Evolutionary conservation across 306 rosid species (phyloP).

Genomic region (Crotalaria pallida): DNA sequence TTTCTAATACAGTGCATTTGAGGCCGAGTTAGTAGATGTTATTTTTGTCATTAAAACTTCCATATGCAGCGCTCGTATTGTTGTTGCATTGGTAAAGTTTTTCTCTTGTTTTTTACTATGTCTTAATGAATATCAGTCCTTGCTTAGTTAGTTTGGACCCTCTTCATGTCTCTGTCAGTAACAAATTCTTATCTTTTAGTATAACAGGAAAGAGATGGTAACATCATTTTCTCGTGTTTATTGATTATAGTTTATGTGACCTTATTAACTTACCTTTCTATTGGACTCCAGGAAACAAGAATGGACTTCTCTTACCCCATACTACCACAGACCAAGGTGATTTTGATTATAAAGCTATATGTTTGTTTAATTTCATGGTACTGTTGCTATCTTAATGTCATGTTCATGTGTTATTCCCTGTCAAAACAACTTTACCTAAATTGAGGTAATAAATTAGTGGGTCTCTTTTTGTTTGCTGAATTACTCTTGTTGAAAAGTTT

Average conservation of each 20-base stretch:
- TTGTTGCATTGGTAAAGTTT: slow-evolving; percentile 61
- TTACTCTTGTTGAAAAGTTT: neutral
- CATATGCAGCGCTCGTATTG: slow-evolving; percentile 65
- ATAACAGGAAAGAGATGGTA: neutral
- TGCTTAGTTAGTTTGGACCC: no score
- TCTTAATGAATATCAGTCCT: neutral
- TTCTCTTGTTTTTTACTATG: neutral
- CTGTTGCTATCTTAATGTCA: no score
- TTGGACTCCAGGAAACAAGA: slow-evolving; percentile 46
- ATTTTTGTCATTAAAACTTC: slow-evolving; percentile 77
- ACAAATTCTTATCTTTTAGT: no score
- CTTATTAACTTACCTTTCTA: neutral
- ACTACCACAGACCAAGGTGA: slow-evolving; percentile 85
- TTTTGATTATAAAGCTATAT: no score
- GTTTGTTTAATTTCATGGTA: no score
- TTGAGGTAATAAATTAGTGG: no score
- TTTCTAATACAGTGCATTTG: slow-evolving; percentile 45
- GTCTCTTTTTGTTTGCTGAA: neutral
- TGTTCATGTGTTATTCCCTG: no score
- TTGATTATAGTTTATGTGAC: neutral
- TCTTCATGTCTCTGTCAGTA: no score
- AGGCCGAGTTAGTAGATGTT: no score
- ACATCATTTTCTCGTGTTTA: neutral
- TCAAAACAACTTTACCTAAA: no score
- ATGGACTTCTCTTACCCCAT: slow-evolving; percentile 84